Conservation (phyloP, 441 rosid genomes). For the Hura crepitans region DNA sequence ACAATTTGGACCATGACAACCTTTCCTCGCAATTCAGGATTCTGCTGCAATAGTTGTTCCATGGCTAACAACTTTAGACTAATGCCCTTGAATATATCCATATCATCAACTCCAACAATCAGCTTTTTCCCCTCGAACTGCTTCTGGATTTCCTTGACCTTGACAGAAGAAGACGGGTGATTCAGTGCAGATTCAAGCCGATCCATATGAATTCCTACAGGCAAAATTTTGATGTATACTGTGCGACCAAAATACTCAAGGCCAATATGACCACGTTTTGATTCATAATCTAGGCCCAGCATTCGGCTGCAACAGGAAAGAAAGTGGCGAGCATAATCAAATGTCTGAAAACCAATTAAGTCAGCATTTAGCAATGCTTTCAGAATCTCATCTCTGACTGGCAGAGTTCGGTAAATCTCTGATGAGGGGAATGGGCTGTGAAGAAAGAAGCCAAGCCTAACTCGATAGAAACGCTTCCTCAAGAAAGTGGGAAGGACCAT, state of each 20-base stretch:
- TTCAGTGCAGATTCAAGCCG: conserved; percentile 54
- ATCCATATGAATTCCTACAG: conserved; percentile 67
- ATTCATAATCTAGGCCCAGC: conserved; percentile 70
- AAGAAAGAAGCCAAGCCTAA: conserved; percentile 75
- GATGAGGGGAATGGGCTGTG: conserved; percentile 82
- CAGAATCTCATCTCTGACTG: conserved; percentile 59
- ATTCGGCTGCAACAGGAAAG: conserved; percentile 71
- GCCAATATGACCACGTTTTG: conserved; percentile 67
- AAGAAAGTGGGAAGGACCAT: conserved; percentile 76
- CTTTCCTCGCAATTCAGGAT: conserved; percentile 45
- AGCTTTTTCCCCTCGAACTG: conserved; percentile 54
- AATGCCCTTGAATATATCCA: conserved; percentile 84
- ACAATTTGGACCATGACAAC: conserved; percentile 75
- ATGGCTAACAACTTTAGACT: conserved; percentile 65
- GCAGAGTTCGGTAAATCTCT: conserved; percentile 68
- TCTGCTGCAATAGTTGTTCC: conserved; percentile 54
- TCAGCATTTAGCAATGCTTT: conserved; percentile 67
- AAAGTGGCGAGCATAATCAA: conserved; percentile 78
- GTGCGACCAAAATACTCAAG: conserved; percentile 77
- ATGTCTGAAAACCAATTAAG: conserved; percentile 73
- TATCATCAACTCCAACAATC: conserved; percentile 66
- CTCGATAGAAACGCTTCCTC: conserved; percentile 57
- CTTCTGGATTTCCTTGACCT: conserved; percentile 50
- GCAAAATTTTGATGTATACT: conserved; percentile 58
- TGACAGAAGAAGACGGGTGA: conserved; percentile 50